Base-by-base conservation (phyloP, 2,329 filamentous ascomycete genomes). In the Alternaria arborescens region DNA sequence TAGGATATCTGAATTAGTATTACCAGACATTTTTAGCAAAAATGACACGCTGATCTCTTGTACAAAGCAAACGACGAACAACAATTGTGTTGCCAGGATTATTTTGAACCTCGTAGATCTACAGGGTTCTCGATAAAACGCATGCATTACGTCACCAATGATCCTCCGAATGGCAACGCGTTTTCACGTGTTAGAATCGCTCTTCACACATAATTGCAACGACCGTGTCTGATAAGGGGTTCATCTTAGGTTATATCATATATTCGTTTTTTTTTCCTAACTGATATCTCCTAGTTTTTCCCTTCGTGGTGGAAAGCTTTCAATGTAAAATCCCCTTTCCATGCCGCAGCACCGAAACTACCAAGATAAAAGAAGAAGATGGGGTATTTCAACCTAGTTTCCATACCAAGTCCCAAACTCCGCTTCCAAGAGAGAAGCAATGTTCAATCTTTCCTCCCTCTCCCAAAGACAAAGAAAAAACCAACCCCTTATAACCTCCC, bases 1-100 rank as follows among this genome's bases (percentile, higher is more conserved):
- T 76, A 86, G 83, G 55, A 88, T 86, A 68, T 88, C 85, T 7
- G 81, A 81, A 69, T 84, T 85, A 22, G 82, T 85, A 42, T 77
- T 78, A 51, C 71, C 71, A 50, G 75, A 74, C 75, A 78, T 78
- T 24, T 24, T 76, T 14, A 14, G n/a, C 26, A n/a, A 36, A 32
- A 32, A 34, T 3, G 2, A 26, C 11, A 18, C 22, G 20, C 22
- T 8, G 10, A 40, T 14, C 20, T 32, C 24, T 26, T 7, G 38
- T n/a, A 26, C 4, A 7, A 30, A 8, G 34, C 34, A 11, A 30
- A 10, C 0, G 24, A 8, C 7, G 41, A 28, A 22, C 32, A 22
- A 11, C 6, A 30, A 26, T 8, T 26, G 36, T 5, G 24, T 11
- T 24, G n/a, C 18, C 11, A 26, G 40, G 28, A 44, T n/a, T 57